Evolutionary conservation across 139 green algal genomes (phyloP).

Genomic region (Coccomyxa sp.): DNA sequence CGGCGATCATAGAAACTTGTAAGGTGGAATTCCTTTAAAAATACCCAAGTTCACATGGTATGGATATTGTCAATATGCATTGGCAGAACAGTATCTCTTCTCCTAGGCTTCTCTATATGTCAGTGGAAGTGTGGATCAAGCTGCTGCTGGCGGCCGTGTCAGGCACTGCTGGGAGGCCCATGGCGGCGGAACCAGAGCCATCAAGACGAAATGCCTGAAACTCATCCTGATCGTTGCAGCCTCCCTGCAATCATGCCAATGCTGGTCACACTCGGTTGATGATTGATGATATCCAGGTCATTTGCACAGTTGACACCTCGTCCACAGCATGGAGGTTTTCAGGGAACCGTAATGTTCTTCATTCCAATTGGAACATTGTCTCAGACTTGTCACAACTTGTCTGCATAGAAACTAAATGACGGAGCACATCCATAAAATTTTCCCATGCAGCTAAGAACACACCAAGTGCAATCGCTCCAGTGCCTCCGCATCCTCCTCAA

Average conservation of each 20-base stretch:
- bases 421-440: not conserved
- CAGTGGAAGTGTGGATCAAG: too few relatives aligned
- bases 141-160: too few relatives aligned
- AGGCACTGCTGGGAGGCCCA: too few relatives aligned
- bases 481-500: not conserved
- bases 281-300: not conserved
- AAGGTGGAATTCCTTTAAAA: too few relatives aligned
- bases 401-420: too few relatives aligned
- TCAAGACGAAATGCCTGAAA: not conserved
- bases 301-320: not conserved
- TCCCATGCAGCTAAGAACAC: not conserved
- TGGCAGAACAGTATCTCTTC: too few relatives aligned
- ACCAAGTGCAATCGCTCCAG: not conserved
- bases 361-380: not conserved
- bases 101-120: too few relatives aligned
- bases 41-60: too few relatives aligned
- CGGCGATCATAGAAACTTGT: too few relatives aligned
- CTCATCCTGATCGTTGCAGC: slow-evolving; percentile 1
- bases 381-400: not conserved
- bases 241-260: slow-evolving; percentile 2
- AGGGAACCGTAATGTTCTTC: not conserved
- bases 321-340: not conserved
- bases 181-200: too few relatives aligned
- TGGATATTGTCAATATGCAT: too few relatives aligned
- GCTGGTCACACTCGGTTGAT: not conserved